Conservation (phyloP, 2,329 filamentous ascomycete genomes). For the Diplocarpon mali region DNA sequence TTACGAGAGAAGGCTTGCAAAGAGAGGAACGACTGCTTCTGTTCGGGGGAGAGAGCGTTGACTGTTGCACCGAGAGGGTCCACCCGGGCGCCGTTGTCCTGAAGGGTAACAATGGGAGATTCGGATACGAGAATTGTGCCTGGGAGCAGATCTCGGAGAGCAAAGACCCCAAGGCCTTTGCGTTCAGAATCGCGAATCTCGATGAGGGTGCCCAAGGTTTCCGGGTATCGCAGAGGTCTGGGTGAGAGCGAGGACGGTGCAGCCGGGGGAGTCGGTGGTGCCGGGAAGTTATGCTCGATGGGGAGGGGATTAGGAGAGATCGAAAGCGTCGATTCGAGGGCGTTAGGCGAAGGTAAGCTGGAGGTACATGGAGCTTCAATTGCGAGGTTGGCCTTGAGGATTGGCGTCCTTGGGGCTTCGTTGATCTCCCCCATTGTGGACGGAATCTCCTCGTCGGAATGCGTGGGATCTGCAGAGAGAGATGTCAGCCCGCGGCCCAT, state of each 20-base stretch:
- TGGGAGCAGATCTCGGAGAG: constrained; percentile 12
- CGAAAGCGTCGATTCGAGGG: background rate
- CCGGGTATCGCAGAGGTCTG: constrained; percentile 12
- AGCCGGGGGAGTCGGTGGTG: background rate
- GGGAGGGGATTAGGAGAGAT: background rate
- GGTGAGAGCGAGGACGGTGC: background rate
- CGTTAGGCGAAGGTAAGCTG: background rate
- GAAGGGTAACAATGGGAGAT: constrained; percentile 15
- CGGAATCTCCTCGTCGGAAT: no score
- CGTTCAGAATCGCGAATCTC: constrained; percentile 11
- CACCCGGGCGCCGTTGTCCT: constrained; percentile 11
- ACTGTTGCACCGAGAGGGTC: constrained; percentile 14
- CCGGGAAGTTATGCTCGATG: constrained; percentile 3
- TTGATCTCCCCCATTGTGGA: background rate
- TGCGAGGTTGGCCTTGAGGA: no score
- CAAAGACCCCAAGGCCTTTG: constrained; percentile 20
- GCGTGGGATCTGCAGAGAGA: background rate
- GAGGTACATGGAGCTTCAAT: no score
- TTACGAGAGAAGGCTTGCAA: constrained; percentile 10
- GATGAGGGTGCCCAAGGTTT: constrained; percentile 17
- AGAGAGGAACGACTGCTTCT: constrained; percentile 8
- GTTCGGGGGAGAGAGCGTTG: constrained; percentile 9
- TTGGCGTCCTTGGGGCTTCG: background rate
- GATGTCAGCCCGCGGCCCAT: constrained; percentile 9
- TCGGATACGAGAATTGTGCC: constrained; percentile 18